phyloP scores from a whole-genome alignment of 345 rosid genomes.

The Gossypium sturtianum region DNA sequence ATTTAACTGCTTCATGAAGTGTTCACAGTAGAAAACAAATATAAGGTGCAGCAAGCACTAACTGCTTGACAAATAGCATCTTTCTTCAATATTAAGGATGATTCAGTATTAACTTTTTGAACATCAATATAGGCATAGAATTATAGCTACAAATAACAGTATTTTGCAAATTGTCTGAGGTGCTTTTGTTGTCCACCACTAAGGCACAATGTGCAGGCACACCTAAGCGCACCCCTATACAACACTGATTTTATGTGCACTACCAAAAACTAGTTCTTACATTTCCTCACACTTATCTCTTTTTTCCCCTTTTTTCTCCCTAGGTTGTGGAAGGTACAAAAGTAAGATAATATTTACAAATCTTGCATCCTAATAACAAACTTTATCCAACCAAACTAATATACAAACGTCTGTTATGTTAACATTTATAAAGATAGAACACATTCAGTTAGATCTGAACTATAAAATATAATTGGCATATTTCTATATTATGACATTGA shows the following conservation, averaged over 20 bases:
- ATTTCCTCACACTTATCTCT: not conserved
- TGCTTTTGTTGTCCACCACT: not conserved
- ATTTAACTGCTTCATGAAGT: not conserved
- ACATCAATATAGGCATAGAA: not conserved
- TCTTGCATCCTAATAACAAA: not conserved
- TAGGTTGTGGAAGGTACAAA: not conserved
- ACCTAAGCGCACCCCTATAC: not conserved
- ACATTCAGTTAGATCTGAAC: not conserved
- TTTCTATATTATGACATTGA: not conserved
- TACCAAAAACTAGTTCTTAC: not conserved
- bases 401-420: not conserved
- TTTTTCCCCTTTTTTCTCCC: not conserved
- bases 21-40: not conserved
- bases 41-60: not conserved
- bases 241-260: not conserved
- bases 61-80: not conserved
- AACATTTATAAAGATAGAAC: not conserved
- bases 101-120: not conserved
- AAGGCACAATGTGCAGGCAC: not conserved
- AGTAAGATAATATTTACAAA: not conserved
- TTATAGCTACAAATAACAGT: not conserved
- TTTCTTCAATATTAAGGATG: not conserved
- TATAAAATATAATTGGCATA: not conserved
- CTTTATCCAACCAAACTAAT: not conserved
- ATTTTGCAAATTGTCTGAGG: not conserved